A percentile compares a stretch with the other conserved stretches of the same genome.
These are phyloP conservation scores for Adansonia gregorii DNA, from an alignment of 441 rosid species.

Conservation along the genomic window DNA sequence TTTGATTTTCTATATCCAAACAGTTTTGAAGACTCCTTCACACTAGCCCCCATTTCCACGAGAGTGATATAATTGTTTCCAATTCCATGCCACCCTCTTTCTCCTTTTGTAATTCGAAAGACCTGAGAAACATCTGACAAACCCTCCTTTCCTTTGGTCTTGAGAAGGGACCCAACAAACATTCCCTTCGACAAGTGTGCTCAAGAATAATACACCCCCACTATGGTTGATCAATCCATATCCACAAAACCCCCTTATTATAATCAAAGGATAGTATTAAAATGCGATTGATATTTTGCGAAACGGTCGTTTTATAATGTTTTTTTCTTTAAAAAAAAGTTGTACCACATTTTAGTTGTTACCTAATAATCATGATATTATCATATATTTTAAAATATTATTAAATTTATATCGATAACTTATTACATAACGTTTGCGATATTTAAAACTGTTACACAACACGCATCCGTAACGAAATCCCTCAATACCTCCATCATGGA, in stretches of 20 bases:
- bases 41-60: conserved; percentile 14
- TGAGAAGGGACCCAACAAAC: conserved; percentile 55
- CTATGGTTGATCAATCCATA: conserved; percentile 41
- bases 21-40: conserved; percentile 16
- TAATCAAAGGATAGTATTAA: no score
- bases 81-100: conserved; percentile 8
- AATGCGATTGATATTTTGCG: no score
- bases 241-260: conserved; percentile 21
- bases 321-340: no score
- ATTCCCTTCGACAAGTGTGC: conserved; percentile 73
- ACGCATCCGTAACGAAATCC: no score
- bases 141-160: conserved; percentile 32
- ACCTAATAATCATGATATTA: no score
- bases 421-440: no score
- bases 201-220: conserved; percentile 58
- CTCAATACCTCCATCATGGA: no score
- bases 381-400: no score
- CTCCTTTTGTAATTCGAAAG: conserved; percentile 8
- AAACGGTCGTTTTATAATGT: no score
- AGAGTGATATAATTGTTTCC: conserved; percentile 35
- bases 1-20: conserved; percentile 28
- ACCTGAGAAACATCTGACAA: conserved; percentile 46
- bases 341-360: no score
- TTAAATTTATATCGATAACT: no score
- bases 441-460: no score